Evolutionary conservation across 2,329 filamentous ascomycete genomes (phyloP), one percentile per base, ranked within the genome.

Genomic region (Ramularia collo-cygni): DNA sequence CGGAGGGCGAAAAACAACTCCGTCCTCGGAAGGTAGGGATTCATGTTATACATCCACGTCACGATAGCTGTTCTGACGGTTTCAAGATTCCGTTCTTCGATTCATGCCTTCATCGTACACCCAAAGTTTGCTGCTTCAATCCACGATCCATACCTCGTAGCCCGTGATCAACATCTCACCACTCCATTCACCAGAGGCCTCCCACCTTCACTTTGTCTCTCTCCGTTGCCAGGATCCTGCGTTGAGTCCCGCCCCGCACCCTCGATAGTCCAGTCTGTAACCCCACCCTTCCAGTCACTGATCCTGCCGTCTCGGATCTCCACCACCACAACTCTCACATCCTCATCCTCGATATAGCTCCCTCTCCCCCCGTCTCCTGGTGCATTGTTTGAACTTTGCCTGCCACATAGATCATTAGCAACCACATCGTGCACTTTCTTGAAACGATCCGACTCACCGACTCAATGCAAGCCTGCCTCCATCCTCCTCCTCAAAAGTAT

Each of bases 211-310:
- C 24, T 18, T 28, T 12, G n/a, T 12, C 10, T n/a, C 7, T 37
- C n/a, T 39, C 47, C 31, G 30, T 27, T n/a, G 16, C 16, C 28
- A 14, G 21, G 7, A 29, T 15, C 27, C 29, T 18, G 21, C 21
- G 21, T 6, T 10, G 21, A 10, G 21, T 6, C 10, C 16, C 27
- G 28, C 13, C 9, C 35, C 9, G 28, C 27, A 10, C 19, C 24
- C 17, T 12, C 43, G 14, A 57, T 40, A 7, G 56, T 59, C 77
- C 79, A 96, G 60, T 96, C 90, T 54, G 83, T 78, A 4, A 96
- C 87, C 10, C 80, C 78, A n/a, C 92, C 90, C 68, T 95, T 95
- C 84, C 85, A 95, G 62, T 95, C 92, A 50, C 85, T 88, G 55
- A 93, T 93, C 56, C 88, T 76, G 35, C 92, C 88, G 59, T 89